Evolutionary conservation across 805 yeast species (phyloP).

Genomic region (Millerozyma acaciae): DNA sequence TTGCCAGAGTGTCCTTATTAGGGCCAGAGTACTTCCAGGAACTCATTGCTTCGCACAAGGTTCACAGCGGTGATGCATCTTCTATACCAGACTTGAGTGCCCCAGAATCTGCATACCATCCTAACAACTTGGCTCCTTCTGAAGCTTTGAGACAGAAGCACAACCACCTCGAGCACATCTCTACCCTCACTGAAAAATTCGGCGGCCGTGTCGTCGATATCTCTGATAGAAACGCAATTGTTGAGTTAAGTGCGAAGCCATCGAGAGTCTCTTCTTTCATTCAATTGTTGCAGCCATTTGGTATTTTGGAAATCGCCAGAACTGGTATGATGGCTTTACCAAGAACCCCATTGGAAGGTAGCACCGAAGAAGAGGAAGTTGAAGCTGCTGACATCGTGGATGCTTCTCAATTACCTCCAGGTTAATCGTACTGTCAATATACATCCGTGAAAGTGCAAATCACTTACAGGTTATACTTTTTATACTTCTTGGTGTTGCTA

Average conservation of each 20-base stretch:
- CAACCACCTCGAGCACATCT: slow-evolving; percentile 79
- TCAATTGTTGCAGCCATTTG: slow-evolving; percentile 90
- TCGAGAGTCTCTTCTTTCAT: slow-evolving; percentile 82
- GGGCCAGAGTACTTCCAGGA: slow-evolving; percentile 99
- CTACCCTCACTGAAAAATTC: slow-evolving; percentile 75
- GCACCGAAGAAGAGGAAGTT: slow-evolving; percentile 38
- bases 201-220: slow-evolving; percentile 93
- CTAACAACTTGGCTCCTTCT: slow-evolving; percentile 82
- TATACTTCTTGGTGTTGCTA: too few species aligned
- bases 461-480: too few species aligned
- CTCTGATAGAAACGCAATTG: slow-evolving; percentile 88
- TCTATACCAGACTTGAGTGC: slow-evolving; percentile 43
- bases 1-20: slow-evolving; percentile 87
- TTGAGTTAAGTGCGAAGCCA: slow-evolving; percentile 93
- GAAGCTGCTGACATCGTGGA: slow-evolving; percentile 75
- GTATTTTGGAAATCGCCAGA: slow-evolving; percentile 92
- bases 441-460: too few species aligned
- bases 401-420: slow-evolving; percentile 90
- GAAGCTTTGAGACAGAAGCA: slow-evolving; percentile 94
- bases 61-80: slow-evolving; percentile 36
- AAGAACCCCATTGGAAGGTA: slow-evolving; percentile 78
- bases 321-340: slow-evolving; percentile 99
- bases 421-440: too few species aligned
- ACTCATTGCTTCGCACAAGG: slow-evolving; percentile 78
- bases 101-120: slow-evolving; percentile 62